Conservation (phyloP, 1,284 basidiomycete species). For the Pyrrhoderma noxium region DNA sequence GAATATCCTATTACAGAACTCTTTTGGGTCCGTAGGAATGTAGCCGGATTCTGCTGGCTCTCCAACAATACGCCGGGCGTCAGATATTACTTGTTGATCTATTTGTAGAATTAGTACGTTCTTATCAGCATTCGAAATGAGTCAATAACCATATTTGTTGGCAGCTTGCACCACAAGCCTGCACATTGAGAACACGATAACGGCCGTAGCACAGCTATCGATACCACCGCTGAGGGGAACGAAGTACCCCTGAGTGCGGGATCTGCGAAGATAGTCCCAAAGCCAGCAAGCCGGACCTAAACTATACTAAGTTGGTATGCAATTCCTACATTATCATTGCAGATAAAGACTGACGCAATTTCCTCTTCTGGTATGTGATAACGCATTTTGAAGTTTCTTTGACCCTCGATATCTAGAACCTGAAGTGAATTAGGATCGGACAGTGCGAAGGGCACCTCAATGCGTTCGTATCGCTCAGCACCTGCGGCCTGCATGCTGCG, state of each 20-base stretch:
- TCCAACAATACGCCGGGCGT: constrained; percentile 85
- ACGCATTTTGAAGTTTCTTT: constrained; percentile 46
- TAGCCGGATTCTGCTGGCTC: constrained; percentile 78
- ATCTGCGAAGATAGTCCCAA: constrained; percentile 97
- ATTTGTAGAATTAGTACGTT: constrained; percentile 3
- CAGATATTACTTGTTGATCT: constrained; percentile 86
- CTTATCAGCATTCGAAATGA: background rate
- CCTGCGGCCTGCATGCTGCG: constrained; percentile 86
- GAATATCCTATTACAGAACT: constrained; percentile 84
- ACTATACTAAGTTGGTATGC: constrained; percentile 35
- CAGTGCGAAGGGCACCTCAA: constrained; percentile 73
- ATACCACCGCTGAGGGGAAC: constrained; percentile 97
- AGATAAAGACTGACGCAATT: constrained; percentile 74
- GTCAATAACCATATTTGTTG: constrained; percentile 53
- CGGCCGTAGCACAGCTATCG: constrained; percentile 93
- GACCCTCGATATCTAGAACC: constrained; percentile 40
- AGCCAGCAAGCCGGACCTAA: constrained; percentile 98
- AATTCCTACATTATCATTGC: background rate
- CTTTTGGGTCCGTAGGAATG: constrained; percentile 77
- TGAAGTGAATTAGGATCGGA: constrained; percentile 56
- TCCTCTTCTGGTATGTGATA: constrained; percentile 94
- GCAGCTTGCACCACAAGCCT: constrained; percentile 78
- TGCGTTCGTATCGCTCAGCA: constrained; percentile 66
- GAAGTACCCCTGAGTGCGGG: constrained; percentile 93
- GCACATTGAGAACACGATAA: constrained; percentile 96